phyloP scores from a whole-genome alignment of 23 red algal genomes.

The Cyanidioschyzon merolae region DNA sequence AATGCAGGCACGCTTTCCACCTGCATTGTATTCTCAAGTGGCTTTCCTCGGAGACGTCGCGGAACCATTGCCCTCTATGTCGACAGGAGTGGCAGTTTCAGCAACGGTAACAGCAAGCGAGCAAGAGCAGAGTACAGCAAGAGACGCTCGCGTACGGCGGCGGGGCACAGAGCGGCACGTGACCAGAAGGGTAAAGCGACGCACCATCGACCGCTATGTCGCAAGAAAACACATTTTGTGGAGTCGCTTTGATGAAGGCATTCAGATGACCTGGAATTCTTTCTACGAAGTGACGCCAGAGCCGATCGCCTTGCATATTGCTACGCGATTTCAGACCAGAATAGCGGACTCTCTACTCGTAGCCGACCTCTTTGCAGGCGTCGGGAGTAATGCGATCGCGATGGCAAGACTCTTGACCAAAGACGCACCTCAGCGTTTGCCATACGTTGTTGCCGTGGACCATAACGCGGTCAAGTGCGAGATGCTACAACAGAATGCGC shows the following conservation, averaged over 20 bases:
- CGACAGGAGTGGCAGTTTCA: constrained; percentile 67
- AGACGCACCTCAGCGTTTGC: constrained; percentile 1
- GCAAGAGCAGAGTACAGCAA: not conserved
- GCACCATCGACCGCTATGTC: not conserved
- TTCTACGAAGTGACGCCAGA: constrained; percentile 11
- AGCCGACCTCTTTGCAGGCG: constrained; percentile 60
- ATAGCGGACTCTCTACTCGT: not conserved
- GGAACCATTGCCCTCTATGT: constrained; percentile 75
- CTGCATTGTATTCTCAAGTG: constrained; percentile 90
- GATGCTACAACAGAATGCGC: constrained; percentile 47
- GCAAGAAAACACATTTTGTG: not conserved
- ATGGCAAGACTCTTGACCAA: constrained; percentile 26
- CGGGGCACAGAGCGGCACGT: too few relatives aligned
- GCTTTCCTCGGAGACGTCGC: constrained; percentile 33
- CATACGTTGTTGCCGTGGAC: constrained; percentile 64
- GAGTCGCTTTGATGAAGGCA: not conserved
- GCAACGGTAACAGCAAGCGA: not conserved
- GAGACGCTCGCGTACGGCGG: too few relatives aligned
- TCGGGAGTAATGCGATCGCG: constrained; percentile 74
- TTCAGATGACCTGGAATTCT: constrained; percentile 13
- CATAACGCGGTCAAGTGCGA: constrained; percentile 21
- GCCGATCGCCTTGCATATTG: constrained; percentile 79
- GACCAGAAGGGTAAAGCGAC: too few relatives aligned
- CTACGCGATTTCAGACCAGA: constrained; percentile 35
- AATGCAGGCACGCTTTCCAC: constrained; percentile 80